phyloP scores from a whole-genome alignment of 2,329 filamentous ascomycete genomes.

The Hymenoscyphus scutula region DNA sequence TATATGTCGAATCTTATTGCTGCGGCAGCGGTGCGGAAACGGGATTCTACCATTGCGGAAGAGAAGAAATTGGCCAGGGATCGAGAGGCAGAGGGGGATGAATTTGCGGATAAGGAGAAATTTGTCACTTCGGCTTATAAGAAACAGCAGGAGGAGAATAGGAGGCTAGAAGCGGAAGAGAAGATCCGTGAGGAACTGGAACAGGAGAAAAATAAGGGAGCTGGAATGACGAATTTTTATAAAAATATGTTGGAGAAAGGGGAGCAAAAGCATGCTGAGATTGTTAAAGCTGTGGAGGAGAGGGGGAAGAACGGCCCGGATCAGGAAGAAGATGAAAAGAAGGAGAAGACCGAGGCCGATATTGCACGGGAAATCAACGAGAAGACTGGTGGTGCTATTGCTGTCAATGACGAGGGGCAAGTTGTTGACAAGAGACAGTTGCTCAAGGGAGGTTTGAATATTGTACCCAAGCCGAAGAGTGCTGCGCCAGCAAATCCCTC shows the following conservation, averaged over 20 bases:
- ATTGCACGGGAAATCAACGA: conserved; percentile 66
- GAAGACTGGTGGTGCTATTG: conserved; percentile 56
- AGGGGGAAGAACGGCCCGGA: conserved; percentile 44
- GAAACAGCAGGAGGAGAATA: conserved; percentile 74
- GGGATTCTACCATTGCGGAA: conserved; percentile 73
- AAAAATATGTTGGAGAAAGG: conserved; percentile 68
- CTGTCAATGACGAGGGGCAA: conserved; percentile 78
- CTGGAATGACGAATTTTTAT: conserved; percentile 79
- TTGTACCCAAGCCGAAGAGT: conserved; percentile 60
- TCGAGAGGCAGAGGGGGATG: conserved; percentile 75
- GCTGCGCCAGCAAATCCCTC: conserved; percentile 31
- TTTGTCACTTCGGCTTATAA: conserved; percentile 85
- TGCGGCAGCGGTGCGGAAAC: conserved; percentile 72
- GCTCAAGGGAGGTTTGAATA: conserved; percentile 71
- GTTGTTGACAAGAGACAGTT: conserved; percentile 83
- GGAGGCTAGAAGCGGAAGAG: conserved; percentile 69
- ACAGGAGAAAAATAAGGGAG: conserved; percentile 59
- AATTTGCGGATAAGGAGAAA: conserved; percentile 78
- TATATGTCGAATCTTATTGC: conserved; percentile 75
- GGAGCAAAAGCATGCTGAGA: conserved; percentile 67
- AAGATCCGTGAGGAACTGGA: conserved; percentile 61
- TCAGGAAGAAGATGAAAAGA: conserved; percentile 40
- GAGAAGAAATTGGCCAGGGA: conserved; percentile 78
- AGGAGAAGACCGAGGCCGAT: conserved; percentile 58
- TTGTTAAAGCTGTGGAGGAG: conserved; percentile 64